Base-by-base conservation (phyloP, 108 stramenopile genomes). In the Nitzschia putrida region DNA sequence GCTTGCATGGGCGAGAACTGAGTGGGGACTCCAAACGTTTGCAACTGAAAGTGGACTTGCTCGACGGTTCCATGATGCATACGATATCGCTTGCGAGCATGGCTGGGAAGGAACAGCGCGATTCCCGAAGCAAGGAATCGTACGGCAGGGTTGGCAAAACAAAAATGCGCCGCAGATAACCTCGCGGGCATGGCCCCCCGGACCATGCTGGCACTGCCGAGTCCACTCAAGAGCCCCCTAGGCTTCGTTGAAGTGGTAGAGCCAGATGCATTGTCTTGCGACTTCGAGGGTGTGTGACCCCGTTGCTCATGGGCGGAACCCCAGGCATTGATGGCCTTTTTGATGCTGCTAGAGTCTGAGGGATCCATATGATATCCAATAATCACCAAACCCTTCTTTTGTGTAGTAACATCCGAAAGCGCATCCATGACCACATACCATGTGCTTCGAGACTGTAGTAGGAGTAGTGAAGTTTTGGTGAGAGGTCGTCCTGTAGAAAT, bases 21-120 rank as follows among this genome's bases (percentile, higher is more conserved):
- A 14, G 58, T 59, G 11, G 54, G 64, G 20, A 74, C 66, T 8
- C 73, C 73, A 59, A 49, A 74, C 43, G 73, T 74, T 52, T 74
- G 63, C 8, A 74, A 47, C 38, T 66, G 23, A 43, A 74, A 74
- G 12, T 37, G 22, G 7, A 60, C 39, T 12, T 74, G 26, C 11
- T 66, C 13, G 2, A 29, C 51, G 0, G 26, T 41, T 12, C 65
- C 65, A 53, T 25, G 51, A 66, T 74, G 73, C 34, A 41, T 24
- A 9, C 73, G 64, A 10, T 57, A 57, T 13, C 57, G 64, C 16
- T 26, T 24, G n/a, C 73, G 43, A 20, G 38, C 34, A 18, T 59
- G 14, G 1, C 14, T 21, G n/a, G 21, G 37, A n/a, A 59, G 16
- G 20, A 59, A 59, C 3, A 59, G 20, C 8, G 21, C 24, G 1